phyloP scores from a whole-genome alignment of 495 filamentous ascomycete genomes.

The Cercophora samala region DNA sequence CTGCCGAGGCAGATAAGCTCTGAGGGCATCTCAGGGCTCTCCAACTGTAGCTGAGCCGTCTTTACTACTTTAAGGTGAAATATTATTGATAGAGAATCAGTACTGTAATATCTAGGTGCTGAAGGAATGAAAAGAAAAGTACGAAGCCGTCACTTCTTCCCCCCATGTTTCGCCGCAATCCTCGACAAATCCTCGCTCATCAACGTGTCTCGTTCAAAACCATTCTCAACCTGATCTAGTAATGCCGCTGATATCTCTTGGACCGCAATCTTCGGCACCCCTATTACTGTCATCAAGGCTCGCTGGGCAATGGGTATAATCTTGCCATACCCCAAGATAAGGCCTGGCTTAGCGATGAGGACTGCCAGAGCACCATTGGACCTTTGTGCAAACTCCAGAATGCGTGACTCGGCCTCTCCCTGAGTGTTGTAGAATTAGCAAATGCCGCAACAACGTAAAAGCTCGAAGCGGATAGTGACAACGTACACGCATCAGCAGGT shows the following conservation, averaged over 20 bases:
- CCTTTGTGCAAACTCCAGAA: conserved; percentile 40
- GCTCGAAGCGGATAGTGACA: not conserved
- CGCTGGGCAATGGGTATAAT: not conserved
- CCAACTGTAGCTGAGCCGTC: not conserved
- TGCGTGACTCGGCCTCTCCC: conserved; percentile 41
- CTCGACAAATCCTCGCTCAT: conserved; percentile 44
- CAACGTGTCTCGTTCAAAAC: conserved; percentile 49
- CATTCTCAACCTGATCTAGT: conserved; percentile 41
- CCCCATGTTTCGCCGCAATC: conserved; percentile 19
- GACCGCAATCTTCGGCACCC: conserved; percentile 40
- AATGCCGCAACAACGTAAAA: not conserved
- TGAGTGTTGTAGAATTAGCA: not conserved
- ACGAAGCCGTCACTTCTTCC: not conserved
- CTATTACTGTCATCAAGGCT: conserved; percentile 12
- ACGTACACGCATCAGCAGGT: conserved; percentile 36
- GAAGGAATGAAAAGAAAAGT: too few relatives aligned
- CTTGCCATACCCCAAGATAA: conserved; percentile 31
- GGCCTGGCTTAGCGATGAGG: conserved; percentile 43
- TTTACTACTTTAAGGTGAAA: too few relatives aligned
- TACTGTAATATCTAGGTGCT: too few relatives aligned
- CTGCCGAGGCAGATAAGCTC: not conserved
- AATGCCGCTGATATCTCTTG: conserved; percentile 44
- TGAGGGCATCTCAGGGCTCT: not conserved
- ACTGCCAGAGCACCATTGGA: conserved; percentile 32
- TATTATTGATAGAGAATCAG: too few relatives aligned